A percentile compares a stretch with the other conserved stretches of the same genome.
phyloP scores from a whole-genome alignment of 1,139 yeast species.

The Blastobotrys illinoisensis region DNA sequence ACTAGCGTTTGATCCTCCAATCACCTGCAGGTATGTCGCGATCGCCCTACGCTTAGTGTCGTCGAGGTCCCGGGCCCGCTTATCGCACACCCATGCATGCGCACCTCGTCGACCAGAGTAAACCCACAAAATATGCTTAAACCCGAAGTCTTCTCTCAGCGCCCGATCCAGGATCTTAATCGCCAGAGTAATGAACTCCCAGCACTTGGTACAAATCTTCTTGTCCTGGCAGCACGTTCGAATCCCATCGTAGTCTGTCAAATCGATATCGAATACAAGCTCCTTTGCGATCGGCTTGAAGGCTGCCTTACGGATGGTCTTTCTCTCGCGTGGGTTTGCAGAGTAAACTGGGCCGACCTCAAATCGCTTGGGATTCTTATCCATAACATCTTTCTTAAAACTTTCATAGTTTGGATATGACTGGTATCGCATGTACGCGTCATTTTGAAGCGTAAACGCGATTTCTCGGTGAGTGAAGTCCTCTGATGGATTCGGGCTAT shows the following conservation, averaged over 20 bases:
- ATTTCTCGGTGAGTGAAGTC: conserved; percentile 83
- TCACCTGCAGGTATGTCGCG: conserved; percentile 75
- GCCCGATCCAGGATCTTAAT: conserved; percentile 68
- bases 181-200: conserved; percentile 92
- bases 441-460: conserved; percentile 71
- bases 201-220: conserved; percentile 79
- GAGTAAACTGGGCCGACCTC: conserved; percentile 93
- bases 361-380: conserved; percentile 80
- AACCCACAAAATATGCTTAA: conserved; percentile 83
- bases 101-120: conserved; percentile 99
- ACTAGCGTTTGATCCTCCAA: conserved; percentile 44
- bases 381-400: conserved; percentile 67
- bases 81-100: conserved; percentile 96
- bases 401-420: conserved; percentile 65
- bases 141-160: conserved; percentile 83
- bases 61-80: conserved; percentile 66
- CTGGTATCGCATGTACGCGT: conserved; percentile 71
- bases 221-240: conserved; percentile 93
- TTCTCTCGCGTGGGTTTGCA: conserved; percentile 79
- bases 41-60: conserved; percentile 72
- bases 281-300: conserved; percentile 82
- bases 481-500: conserved; percentile 60
- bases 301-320: conserved; percentile 68
- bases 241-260: conserved; percentile 91
- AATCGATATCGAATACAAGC: conserved; percentile 92